phyloP scores from a whole-genome alignment of 208 protist genomes.

The Trypanosoma avium region DNA sequence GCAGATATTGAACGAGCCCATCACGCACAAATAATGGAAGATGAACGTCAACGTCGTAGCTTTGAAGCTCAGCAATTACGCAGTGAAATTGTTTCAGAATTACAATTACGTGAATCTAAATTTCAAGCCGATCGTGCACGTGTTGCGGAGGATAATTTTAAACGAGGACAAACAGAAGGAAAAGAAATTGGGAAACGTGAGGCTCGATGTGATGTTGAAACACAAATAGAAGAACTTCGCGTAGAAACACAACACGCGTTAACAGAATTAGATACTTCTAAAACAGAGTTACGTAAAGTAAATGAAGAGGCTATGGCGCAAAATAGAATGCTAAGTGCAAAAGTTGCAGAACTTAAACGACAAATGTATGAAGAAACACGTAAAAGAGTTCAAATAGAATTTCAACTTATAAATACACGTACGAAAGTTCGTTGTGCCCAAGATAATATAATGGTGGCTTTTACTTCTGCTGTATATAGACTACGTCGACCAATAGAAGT shows the following conservation, averaged over 20 bases:
- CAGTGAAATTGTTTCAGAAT: slow-evolving; percentile 58
- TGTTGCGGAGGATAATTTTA: slow-evolving; percentile 56
- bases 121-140: slow-evolving; percentile 51
- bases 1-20: slow-evolving; percentile 58
- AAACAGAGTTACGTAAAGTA: slow-evolving; percentile 54
- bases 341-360: slow-evolving; percentile 25
- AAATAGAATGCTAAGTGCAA: slow-evolving; percentile 36
- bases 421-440: slow-evolving; percentile 33
- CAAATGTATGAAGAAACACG: slow-evolving; percentile 29
- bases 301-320: slow-evolving; percentile 45
- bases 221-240: slow-evolving; percentile 50
- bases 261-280: slow-evolving; percentile 43
- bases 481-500: slow-evolving; percentile 17
- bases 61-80: slow-evolving; percentile 63
- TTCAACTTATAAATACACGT: slow-evolving; percentile 12
- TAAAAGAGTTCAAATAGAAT: slow-evolving; percentile 19
- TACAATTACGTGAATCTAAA: slow-evolving; percentile 49
- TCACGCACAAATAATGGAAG: slow-evolving; percentile 64
- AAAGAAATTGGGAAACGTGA: slow-evolving; percentile 42
- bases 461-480: slow-evolving; percentile 11
- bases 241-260: slow-evolving; percentile 57
- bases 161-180: slow-evolving; percentile 53
- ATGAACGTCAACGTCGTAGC: slow-evolving; percentile 56
- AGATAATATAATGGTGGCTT: slow-evolving; percentile 19
- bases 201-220: slow-evolving; percentile 36